Evolutionary conservation across 2,329 filamentous ascomycete species (phyloP), one percentile per base, ranked within the genome.

Genomic region (Neonectria hederae): DNA sequence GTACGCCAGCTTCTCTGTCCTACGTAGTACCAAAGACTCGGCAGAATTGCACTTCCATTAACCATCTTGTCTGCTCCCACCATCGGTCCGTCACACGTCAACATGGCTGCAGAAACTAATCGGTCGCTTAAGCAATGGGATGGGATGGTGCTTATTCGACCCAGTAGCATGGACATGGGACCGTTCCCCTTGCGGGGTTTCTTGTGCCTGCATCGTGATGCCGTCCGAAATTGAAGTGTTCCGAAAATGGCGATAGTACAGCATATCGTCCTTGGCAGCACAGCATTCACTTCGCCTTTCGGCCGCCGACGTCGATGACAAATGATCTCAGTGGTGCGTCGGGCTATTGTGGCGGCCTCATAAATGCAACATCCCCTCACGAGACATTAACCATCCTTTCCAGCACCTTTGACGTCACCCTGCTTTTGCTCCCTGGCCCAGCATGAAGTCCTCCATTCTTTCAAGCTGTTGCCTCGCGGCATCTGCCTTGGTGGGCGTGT

Each of bases 401-500:
- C 10, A 9, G 43, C 30, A 28, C 14, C 19, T 40, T 38, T 49
- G 30, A 42, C 30, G 17, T 40, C 45, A 40, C 28, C 30, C 22
- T 35, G 28, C 55, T 51, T 58, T 32, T 49, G 6, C 24, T 49
- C 22, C 32, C 54, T 11, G 26, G 17, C 21, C 22, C 30, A 62
- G 3, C 19, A 65, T 65, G 63, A 62, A 51, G 24, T 21, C 48
- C 24, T 43, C 24, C 10, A 14, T 48, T 28, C 17, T 65, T 32
- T 5, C 17, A 5, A 38, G 40, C 21, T 62, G 54, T 21, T 65
- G 4, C 49, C 22, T 59, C 28, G 30, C 53, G 17, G 42, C 35
- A n/a, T 46, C 14, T 30, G 48, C 43, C 1, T 30, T 59, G 17
- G 24, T 56, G 17, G 30, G 26, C 8, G 45, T 51, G 32, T 52